Evolutionary conservation across 2,329 filamentous ascomycete species (phyloP).

Genomic region (Pleoardoris graminearum): DNA sequence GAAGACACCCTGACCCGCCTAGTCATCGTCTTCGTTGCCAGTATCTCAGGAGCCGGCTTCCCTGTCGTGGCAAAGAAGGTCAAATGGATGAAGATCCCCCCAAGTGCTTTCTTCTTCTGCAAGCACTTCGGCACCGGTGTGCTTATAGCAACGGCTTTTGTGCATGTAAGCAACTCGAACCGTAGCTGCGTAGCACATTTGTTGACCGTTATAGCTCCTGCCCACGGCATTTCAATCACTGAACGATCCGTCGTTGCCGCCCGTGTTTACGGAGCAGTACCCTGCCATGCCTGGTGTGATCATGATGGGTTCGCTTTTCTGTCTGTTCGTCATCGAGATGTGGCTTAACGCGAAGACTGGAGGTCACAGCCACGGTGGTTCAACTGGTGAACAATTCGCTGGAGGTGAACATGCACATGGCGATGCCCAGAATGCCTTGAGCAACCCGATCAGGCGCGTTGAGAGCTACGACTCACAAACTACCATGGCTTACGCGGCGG

Average conservation of each 20-base stretch:
- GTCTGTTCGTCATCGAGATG: constrained; percentile 65
- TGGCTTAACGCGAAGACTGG: constrained; percentile 63
- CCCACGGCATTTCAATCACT: constrained; percentile 61
- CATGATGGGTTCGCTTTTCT: constrained; percentile 66
- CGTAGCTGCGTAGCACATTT: background rate
- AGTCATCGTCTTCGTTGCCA: constrained; percentile 46
- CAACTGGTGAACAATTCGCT: constrained; percentile 50
- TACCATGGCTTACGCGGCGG: constrained; percentile 40
- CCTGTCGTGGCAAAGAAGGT: constrained; percentile 54
- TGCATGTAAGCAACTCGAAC: constrained; percentile 56
- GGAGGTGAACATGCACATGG: constrained; percentile 20
- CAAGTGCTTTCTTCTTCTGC: constrained; percentile 63
- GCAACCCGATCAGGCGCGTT: constrained; percentile 32
- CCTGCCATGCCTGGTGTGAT: constrained; percentile 66
- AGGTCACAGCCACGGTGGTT: constrained; percentile 62
- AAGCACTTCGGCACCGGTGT: constrained; percentile 73
- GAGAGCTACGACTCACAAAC: constrained; percentile 43
- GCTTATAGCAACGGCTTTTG: constrained; percentile 83
- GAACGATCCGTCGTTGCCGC: constrained; percentile 57
- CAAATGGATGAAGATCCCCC: constrained; percentile 61
- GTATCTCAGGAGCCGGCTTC: constrained; percentile 43
- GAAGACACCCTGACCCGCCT: constrained; percentile 17
- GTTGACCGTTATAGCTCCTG: constrained; percentile 49
- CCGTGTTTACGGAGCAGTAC: constrained; percentile 63
- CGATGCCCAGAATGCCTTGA: constrained; percentile 34